Base-by-base conservation (phyloP, 768 basidiomycete genomes). In the Podaxis sp. region DNA sequence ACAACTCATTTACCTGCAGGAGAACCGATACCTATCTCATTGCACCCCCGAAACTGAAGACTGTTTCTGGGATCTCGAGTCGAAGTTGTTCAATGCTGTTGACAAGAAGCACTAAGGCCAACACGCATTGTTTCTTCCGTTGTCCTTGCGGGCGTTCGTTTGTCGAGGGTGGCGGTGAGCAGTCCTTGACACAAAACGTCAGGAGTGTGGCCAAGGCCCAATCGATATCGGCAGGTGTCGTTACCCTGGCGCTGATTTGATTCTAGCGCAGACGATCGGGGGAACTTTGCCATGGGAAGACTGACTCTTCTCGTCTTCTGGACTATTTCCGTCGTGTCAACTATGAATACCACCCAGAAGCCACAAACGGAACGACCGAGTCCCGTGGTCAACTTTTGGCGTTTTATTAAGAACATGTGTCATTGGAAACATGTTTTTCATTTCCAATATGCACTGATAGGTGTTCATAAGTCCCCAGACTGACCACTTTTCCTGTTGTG, bases 171-270 rank as follows among this genome's bases (percentile, higher is more conserved):
- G 9, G 19, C 11, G 11, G 8, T 11, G n/a, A 22, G 26, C 24
- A 12, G 15, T 28, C 22, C 38, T 24, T 48, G 48, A 49, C 57
- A 59, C 57, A 59, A 59, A 59, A 49, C 48, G 46, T 51, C 48
- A 59, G 57, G 30, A 59, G 36, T 36, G 33, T n/a, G 57, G n/a
- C 46, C 57, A 26, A 38, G 4, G 9, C 5, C 26, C 30, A 28
- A 44, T 28, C 30, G 28, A 26, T 19, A 33, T 48, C 22, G 19
- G 19, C 49, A 22, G 22, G 28, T 51, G 54, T 30, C 54, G 19
- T 56, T 36, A 56, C 36, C 54, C 19, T 3, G 33, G 33, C 33
- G 2, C 33, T 33, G 33, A 33, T 33, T 33, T 9, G 33, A 9
- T 9, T 33, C 33, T 11, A 53, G 30, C 17, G 19, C 38, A 17